These are phyloP conservation scores for Talaromyces funiculosus DNA, from an alignment of 2,329 filamentous ascomycete species.

Conservation along the genomic window DNA sequence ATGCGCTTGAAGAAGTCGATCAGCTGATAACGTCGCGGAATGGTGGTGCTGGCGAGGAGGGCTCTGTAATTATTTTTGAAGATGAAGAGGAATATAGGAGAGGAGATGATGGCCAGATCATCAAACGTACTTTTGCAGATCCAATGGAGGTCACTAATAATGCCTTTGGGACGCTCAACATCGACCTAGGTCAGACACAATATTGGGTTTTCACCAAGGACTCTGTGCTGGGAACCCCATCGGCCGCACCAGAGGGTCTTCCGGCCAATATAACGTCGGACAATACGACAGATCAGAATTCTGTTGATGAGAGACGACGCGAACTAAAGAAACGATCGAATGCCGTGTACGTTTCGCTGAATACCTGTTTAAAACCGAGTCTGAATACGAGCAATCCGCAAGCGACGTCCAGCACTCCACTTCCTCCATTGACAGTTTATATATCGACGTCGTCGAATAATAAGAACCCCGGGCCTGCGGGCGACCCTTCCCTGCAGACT, in stretches of 20 bases:
- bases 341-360: conserved; percentile 74
- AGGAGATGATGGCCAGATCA: conserved; percentile 26
- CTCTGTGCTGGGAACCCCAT: conserved; percentile 46
- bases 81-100: conserved; percentile 38
- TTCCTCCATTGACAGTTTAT: conserved; percentile 73
- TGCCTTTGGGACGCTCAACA: conserved; percentile 52
- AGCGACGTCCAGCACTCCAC: conserved; percentile 28
- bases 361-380: conserved; percentile 73
- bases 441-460: conserved; percentile 63
- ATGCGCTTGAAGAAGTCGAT: conserved; percentile 51
- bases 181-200: conserved; percentile 57
- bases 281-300: not conserved
- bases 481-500: conserved; percentile 36
- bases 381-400: conserved; percentile 43
- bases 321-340: conserved; percentile 18
- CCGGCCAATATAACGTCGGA: conserved; percentile 19
- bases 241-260: conserved; percentile 30
- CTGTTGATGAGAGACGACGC: conserved; percentile 17
- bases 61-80: not conserved
- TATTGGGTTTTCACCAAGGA: conserved; percentile 60
- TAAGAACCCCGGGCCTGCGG: conserved; percentile 59
- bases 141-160: conserved; percentile 59
- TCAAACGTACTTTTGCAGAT: conserved; percentile 18
- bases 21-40: conserved; percentile 13
- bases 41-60: conserved; percentile 41